These are phyloP conservation scores for Boechera stricta DNA, from an alignment of 345 rosid species.

Conservation along the genomic window DNA sequence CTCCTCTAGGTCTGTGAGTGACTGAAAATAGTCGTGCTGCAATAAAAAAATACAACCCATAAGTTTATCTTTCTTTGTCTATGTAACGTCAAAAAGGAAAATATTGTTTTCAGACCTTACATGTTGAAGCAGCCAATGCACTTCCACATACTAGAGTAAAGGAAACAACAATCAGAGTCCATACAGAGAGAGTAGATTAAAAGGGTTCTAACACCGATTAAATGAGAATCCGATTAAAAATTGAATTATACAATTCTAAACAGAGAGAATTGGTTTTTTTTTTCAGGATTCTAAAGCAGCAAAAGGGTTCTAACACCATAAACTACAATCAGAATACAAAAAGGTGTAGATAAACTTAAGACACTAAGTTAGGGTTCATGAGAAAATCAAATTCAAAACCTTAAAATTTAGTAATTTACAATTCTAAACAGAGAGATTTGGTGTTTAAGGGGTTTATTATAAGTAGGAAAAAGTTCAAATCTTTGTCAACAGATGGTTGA, in stretches of 20 bases:
- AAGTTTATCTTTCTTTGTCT: neutral
- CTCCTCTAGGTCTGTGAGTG: constrained; percentile 86
- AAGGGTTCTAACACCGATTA: neutral
- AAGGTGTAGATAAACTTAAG: neutral
- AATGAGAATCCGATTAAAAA: neutral
- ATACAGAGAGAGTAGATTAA: neutral
- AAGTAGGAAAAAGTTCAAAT: neutral
- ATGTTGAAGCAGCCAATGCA: constrained; percentile 84
- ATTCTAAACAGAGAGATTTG: neutral
- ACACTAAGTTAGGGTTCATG: neutral
- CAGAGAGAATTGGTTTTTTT: neutral
- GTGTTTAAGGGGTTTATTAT: too few species aligned
- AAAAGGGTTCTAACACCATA: neutral
- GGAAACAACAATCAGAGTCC: neutral
- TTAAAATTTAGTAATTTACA: neutral
- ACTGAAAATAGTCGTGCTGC: constrained; percentile 77
- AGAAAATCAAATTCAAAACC: too few species aligned
- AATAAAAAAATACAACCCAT: neutral
- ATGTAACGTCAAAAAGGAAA: neutral
- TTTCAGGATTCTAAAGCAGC: neutral
- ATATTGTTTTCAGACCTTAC: constrained; percentile 43
- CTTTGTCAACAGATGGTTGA: neutral
- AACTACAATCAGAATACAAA: neutral
- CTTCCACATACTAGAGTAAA: constrained; percentile 64
- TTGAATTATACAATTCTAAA: neutral